Conservation (phyloP, 176 grass and related monocot genomes). For the Triticum turgidum region DNA sequence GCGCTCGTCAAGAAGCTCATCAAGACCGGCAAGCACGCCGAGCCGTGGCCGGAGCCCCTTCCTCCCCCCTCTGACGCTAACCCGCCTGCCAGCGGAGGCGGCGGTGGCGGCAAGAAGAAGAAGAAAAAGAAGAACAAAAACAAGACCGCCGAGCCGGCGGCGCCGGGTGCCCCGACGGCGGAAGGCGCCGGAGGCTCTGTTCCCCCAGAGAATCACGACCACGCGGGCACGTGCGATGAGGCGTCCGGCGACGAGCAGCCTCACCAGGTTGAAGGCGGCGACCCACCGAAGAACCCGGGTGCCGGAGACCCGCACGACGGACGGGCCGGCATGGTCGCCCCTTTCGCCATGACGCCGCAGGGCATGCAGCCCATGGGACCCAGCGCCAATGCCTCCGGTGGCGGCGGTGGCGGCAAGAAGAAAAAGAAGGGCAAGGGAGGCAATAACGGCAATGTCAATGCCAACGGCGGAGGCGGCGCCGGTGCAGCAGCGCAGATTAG, state of each 20-base stretch:
- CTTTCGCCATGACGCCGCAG: conserved; percentile 32
- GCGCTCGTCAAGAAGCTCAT: conserved; percentile 83
- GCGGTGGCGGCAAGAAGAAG: conserved; percentile 55
- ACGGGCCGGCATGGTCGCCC: neutral
- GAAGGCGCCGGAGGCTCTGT: neutral
- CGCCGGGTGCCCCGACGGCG: neutral
- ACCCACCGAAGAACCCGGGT: neutral
- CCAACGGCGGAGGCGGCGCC: conserved; percentile 17
- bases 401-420: conserved; percentile 25
- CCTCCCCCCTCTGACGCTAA: neutral
- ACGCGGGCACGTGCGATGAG: conserved; percentile 36
- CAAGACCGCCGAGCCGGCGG: conserved; percentile 5
- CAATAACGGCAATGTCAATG: conserved; percentile 18
- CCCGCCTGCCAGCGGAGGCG: neutral
- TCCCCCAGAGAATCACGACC: conserved; percentile 31
- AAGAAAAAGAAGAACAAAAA: conserved; percentile 74
- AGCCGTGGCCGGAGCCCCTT: conserved; percentile 75
- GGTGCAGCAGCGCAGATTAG: conserved; percentile 15
- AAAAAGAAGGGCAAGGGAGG: conserved; percentile 79
- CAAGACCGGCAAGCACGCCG: conserved; percentile 94
- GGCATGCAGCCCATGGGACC: conserved; percentile 29
- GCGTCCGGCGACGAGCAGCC: conserved; percentile 38
- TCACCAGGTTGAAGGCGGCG: conserved; percentile 28
- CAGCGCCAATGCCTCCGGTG: neutral
- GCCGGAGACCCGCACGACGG: conserved; percentile 12